These are phyloP conservation scores for Leavenworthia alabamica DNA, from an alignment of 345 rosid species.

Conservation along the genomic window DNA sequence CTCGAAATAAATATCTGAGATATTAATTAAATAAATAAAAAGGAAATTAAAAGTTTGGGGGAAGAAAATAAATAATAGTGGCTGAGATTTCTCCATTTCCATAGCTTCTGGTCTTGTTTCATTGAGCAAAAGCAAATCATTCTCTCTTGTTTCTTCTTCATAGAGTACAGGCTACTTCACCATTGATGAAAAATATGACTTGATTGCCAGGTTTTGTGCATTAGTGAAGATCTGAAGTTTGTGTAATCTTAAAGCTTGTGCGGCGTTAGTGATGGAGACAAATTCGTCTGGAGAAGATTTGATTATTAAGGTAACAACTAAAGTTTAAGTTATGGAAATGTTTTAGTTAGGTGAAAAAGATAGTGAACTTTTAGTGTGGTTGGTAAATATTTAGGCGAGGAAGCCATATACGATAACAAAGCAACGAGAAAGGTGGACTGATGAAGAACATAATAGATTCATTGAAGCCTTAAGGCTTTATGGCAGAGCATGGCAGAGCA, in stretches of 20 bases:
- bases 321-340: not conserved
- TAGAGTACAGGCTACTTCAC: slow-evolving; percentile 4
- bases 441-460: too few species aligned
- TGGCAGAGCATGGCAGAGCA: too few species aligned
- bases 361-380: not conserved
- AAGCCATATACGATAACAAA: too few species aligned
- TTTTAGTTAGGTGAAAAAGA: not conserved
- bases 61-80: slow-evolving; percentile 11
- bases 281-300: slow-evolving; percentile 31
- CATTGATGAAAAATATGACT: not conserved
- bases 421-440: too few species aligned
- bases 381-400: slow-evolving; percentile 50
- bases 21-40: not conserved
- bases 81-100: slow-evolving; percentile 30
- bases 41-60: not conserved
- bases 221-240: slow-evolving; percentile 11
- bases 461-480: too few species aligned
- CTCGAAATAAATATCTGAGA: slow-evolving; percentile 15
- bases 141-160: not conserved
- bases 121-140: slow-evolving; percentile 2
- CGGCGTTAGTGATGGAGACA: slow-evolving; percentile 20
- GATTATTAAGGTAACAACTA: slow-evolving; percentile 23
- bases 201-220: not conserved
- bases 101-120: slow-evolving; percentile 10
- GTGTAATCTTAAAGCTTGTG: not conserved